phyloP scores from a whole-genome alignment of 2,329 filamentous ascomycete genomes.

The Monilinia vaccinii-corymbosi region DNA sequence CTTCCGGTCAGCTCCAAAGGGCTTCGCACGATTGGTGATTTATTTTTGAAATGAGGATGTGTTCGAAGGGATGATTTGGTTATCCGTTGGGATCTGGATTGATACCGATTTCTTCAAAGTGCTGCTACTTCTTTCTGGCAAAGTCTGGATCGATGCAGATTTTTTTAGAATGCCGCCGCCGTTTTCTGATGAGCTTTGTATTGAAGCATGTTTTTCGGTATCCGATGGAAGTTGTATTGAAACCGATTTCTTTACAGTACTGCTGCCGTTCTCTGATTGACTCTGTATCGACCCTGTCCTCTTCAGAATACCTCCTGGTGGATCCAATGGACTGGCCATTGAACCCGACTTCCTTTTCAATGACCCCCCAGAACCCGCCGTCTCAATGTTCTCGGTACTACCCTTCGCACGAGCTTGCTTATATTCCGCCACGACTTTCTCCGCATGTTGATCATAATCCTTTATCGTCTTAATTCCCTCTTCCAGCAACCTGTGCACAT shows the following conservation, averaged over 20 bases:
- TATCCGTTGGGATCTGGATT: not conserved
- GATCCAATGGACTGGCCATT: not conserved
- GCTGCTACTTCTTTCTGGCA: not conserved
- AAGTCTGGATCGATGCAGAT: not conserved
- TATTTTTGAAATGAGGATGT: not conserved
- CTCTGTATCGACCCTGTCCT: not conserved
- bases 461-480: slow-evolving; percentile 13
- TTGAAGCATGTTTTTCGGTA: not conserved
- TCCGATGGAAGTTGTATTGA: not conserved
- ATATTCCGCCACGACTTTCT: slow-evolving; percentile 5
- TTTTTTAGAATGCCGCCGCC: not conserved
- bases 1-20: not conserved
- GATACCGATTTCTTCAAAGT: not conserved
- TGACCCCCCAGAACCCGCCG: not conserved
- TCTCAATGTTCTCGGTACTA: not conserved
- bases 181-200: not conserved
- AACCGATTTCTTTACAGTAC: no score
- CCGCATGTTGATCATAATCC: slow-evolving; percentile 18
- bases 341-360: not conserved
- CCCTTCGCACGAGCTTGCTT: slow-evolving; percentile 11
- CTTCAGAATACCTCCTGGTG: not conserved
- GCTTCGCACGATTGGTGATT: not conserved
- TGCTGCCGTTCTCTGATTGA: not conserved
- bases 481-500: slow-evolving; percentile 14
- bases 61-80: not conserved